A percentile compares a stretch with the other conserved stretches of the same genome.
Evolutionary conservation across 2,329 filamentous ascomycete species (phyloP).

Genomic region (Myriangium duriaei): DNA sequence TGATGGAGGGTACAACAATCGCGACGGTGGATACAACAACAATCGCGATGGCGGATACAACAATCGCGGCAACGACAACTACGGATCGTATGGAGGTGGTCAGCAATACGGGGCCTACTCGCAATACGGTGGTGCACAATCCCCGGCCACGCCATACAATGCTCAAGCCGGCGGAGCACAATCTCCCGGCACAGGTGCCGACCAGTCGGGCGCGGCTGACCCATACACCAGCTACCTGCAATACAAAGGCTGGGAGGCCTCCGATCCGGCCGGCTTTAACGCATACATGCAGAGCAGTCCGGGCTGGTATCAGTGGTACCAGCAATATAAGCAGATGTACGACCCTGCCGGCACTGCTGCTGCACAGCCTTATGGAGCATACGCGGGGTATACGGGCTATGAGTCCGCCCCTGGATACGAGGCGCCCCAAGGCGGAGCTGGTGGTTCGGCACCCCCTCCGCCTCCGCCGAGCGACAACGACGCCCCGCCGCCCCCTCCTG

Average conservation of each 20-base stretch:
- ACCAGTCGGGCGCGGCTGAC: constrained; percentile 52
- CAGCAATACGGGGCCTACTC: constrained; percentile 10
- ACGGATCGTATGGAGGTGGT: constrained; percentile 13
- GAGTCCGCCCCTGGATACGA: constrained; percentile 1
- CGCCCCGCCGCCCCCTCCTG: constrained; percentile 42
- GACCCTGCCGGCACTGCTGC: no score
- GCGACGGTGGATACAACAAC: constrained; percentile 21
- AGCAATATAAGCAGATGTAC: no score
- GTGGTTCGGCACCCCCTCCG: constrained; percentile 30
- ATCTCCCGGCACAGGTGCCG: constrained; percentile 15
- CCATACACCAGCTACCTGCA: constrained; percentile 67
- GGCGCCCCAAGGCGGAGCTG: constrained; percentile 15
- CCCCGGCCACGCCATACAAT: constrained; percentile 21
- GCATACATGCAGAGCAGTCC: no score
- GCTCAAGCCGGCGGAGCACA: constrained; percentile 19
- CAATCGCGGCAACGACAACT: constrained; percentile 14
- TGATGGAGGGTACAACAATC: constrained; percentile 27
- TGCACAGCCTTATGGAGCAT: no score
- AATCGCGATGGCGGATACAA: constrained; percentile 13
- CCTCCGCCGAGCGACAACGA: constrained; percentile 11
- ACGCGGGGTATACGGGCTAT: no score
- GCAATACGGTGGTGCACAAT: constrained; percentile 10
- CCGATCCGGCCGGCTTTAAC: no score
- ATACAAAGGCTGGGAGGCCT: constrained; percentile 54
- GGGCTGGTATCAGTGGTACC: no score